Evolutionary conservation across 1,284 basidiomycete genomes (phyloP).

Genomic region (Boletellus sp.): DNA sequence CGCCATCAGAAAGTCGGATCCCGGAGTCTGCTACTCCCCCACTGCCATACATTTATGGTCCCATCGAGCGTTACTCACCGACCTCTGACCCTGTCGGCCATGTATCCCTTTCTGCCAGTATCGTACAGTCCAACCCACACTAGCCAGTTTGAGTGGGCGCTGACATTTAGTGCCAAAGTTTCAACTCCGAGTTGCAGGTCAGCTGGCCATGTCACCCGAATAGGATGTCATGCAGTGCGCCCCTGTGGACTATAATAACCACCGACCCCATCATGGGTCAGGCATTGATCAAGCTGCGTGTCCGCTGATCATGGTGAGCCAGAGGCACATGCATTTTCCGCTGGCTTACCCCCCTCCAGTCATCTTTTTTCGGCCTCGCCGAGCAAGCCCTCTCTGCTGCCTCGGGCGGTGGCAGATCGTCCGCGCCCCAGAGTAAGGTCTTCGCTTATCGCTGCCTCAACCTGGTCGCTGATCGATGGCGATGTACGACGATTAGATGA

Average conservation of each 20-base stretch:
- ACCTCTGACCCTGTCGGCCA: too few relatives aligned
- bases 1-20: too few relatives aligned
- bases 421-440: constrained; percentile 23
- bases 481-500: constrained; percentile 16
- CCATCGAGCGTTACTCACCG: too few relatives aligned
- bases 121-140: not conserved
- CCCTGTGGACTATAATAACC: constrained; percentile 14
- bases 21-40: too few relatives aligned
- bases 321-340: not conserved
- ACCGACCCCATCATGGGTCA: constrained; percentile 10
- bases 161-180: too few relatives aligned
- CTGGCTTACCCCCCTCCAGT: constrained; percentile 38
- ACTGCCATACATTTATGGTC: too few relatives aligned
- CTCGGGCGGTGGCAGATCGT: constrained; percentile 43
- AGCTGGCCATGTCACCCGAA: constrained; percentile 26
- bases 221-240: constrained; percentile 21
- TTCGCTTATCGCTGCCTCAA: not conserved
- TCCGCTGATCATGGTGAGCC: constrained; percentile 29
- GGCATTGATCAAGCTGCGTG: constrained; percentile 7
- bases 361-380: constrained; percentile 62
- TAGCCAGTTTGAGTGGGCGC: not conserved
- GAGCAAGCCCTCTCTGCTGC: constrained; percentile 47
- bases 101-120: too few relatives aligned
- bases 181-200: constrained; percentile 5
- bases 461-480: constrained; percentile 7